Evolutionary conservation across 192 early-diverging fungal species (phyloP), one percentile per base, ranked within the genome.

Genomic region (Rhizoclosmatium sp.): DNA sequence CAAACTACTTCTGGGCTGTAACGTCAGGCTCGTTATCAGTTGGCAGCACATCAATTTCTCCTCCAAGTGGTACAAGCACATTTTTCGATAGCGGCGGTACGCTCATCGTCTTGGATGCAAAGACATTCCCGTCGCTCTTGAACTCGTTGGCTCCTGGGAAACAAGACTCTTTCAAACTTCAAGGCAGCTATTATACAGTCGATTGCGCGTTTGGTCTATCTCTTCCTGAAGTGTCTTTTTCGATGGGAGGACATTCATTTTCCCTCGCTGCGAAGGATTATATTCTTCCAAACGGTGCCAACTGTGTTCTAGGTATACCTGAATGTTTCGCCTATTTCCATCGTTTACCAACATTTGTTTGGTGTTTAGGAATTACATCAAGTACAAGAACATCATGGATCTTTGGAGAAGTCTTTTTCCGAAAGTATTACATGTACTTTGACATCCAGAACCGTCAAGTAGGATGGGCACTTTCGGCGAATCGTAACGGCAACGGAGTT

Each of bases 361-460:
- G 19, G 54, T 41, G 21, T 48, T 48, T 40, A 14, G 7, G n/a
- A 41, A 51, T 41, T 72, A 72, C 56, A 59, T 72, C 51, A 39
- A 59, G 10, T 9, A 48, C 12, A 56, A 72, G 21, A 14, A 59
- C n/a, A 19, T 10, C 86, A 21, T 89, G 87, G 87, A 90, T 78
- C 41, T 7, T 78, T 14, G 77, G 77, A 21, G n/a, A 56, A 21
- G 31, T 31, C 16, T 80, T 75, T 39, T 56, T 66, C 16, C 40
- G 44, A 23, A 61, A 74, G 19, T 80, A 75, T 42, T 51, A 42
- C 41, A 42, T 42, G 9, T 1, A 42, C 4, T 75, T 44, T 46
- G 72, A 75, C 39, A 3, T 75, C 16, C 4, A 62, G 47, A 75
- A 75, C 44, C 9, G 59, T 5, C 59, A 62, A 59, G 59, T 75